Conservation (phyloP, 257 asterid genomes). For the Misopates orontium region DNA sequence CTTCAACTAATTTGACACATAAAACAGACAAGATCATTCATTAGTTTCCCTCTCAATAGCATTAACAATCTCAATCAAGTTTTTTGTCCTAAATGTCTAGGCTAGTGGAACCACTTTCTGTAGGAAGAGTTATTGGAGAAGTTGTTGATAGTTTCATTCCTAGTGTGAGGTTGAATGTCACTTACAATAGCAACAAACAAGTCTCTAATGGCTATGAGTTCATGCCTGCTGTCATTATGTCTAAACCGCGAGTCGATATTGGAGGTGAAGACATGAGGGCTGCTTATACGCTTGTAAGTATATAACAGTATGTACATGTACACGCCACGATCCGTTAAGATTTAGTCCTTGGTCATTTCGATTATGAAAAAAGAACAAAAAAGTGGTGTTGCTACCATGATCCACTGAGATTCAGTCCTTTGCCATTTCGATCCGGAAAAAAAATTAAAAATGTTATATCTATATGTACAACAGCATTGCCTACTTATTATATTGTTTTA, state of each 20-base stretch:
- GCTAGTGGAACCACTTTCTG: slow-evolving; percentile 47
- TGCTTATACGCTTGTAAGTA: slow-evolving; percentile 83
- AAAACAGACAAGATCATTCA: neutral
- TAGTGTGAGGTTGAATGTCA: slow-evolving; percentile 56
- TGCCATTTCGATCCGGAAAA: no score
- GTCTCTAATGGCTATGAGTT: slow-evolving; percentile 81
- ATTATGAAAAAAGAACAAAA: no score
- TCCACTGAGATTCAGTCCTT: no score
- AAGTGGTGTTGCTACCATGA: no score
- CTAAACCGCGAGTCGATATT: slow-evolving; percentile 74
- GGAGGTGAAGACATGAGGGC: slow-evolving; percentile 87
- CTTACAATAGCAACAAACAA: slow-evolving; percentile 49
- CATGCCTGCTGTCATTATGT: slow-evolving; percentile 58
- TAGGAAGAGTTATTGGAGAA: slow-evolving; percentile 85
- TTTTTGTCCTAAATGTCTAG: slow-evolving; percentile 34
- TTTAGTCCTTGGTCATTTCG: no score
- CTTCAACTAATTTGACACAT: slow-evolving; percentile 30
- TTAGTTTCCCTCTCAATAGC: slow-evolving; percentile 1
- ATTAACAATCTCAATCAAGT: neutral
- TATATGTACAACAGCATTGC: neutral
- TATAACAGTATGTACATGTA: neutral
- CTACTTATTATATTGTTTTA: neutral
- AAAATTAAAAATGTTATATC: no score
- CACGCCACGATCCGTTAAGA: neutral
- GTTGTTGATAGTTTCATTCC: slow-evolving; percentile 73